phyloP scores from a whole-genome alignment of 257 asterid species.

The Solanum chilense region DNA sequence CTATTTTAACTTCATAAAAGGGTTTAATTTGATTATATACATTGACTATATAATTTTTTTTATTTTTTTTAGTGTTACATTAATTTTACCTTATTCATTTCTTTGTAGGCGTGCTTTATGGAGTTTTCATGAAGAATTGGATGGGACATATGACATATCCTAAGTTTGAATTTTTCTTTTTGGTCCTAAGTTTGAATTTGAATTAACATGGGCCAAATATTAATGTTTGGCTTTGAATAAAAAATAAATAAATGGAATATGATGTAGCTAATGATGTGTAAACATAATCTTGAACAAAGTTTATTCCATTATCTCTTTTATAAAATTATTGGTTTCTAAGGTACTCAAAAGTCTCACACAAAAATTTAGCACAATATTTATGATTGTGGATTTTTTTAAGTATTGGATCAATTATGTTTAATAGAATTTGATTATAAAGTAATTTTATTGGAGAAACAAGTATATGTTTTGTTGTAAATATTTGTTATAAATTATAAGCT shows the following conservation, averaged over 20 bases:
- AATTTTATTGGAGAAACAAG: neutral
- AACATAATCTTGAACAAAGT: neutral
- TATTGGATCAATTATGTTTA: neutral
- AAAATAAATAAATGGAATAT: neutral
- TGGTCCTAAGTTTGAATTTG: neutral
- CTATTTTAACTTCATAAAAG: no score
- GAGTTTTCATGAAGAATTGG: neutral
- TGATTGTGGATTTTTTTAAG: neutral
- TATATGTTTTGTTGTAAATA: neutral
- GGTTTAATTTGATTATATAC: no score
- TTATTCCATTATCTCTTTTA: neutral
- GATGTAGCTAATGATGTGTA: neutral
- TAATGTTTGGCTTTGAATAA: neutral
- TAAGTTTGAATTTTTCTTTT: neutral
- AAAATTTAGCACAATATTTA: neutral
- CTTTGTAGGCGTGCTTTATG: no score
- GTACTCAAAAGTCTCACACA: neutral
- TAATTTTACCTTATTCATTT: no score
- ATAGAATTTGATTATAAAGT: neutral
- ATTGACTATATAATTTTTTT: no score
- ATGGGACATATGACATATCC: neutral
- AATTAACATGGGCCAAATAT: neutral
- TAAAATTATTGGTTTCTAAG: neutral
- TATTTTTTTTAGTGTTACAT: no score
- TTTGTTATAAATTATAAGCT: neutral